These are phyloP conservation scores for Mimosa pudica DNA, from an alignment of 306 rosid genomes.

Conservation along the genomic window DNA sequence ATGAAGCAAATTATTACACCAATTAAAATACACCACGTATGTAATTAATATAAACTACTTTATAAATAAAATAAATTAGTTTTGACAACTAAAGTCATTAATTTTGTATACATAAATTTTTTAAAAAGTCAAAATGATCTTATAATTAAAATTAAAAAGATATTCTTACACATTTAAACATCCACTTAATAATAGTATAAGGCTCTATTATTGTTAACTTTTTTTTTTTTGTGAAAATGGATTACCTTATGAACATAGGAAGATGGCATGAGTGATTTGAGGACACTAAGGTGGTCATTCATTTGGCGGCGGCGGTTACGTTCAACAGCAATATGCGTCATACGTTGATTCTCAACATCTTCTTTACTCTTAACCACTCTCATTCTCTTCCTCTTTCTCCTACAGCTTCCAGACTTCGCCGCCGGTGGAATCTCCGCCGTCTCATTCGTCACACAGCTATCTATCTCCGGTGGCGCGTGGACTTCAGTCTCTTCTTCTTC, in stretches of 20 bases:
- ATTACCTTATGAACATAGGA: constrained; percentile 73
- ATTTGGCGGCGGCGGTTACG: constrained; percentile 90
- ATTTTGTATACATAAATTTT: too few species aligned
- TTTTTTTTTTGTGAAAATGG: background rate
- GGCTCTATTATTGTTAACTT: too few species aligned
- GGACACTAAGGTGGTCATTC: constrained; percentile 94
- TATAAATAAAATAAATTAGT: too few species aligned
- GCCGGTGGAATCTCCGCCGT: constrained; percentile 45
- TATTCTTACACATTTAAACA: too few species aligned
- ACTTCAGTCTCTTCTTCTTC: constrained; percentile 44
- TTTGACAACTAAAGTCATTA: too few species aligned
- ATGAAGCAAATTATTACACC: too few species aligned
- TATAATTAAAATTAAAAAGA: too few species aligned
- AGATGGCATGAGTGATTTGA: constrained; percentile 85
- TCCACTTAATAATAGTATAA: too few species aligned
- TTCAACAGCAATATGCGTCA: constrained; percentile 97
- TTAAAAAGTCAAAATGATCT: too few species aligned
- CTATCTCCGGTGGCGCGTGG: constrained; percentile 52
- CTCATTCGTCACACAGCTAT: constrained; percentile 70
- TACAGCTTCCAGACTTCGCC: constrained; percentile 59
- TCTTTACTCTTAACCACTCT: constrained; percentile 69
- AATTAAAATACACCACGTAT: too few species aligned
- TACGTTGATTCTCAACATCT: constrained; percentile 90
- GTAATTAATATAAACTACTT: too few species aligned
- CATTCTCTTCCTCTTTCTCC: constrained; percentile 75